phyloP scores from a whole-genome alignment of 768 basidiomycete species.

The Podaxis sp. region DNA sequence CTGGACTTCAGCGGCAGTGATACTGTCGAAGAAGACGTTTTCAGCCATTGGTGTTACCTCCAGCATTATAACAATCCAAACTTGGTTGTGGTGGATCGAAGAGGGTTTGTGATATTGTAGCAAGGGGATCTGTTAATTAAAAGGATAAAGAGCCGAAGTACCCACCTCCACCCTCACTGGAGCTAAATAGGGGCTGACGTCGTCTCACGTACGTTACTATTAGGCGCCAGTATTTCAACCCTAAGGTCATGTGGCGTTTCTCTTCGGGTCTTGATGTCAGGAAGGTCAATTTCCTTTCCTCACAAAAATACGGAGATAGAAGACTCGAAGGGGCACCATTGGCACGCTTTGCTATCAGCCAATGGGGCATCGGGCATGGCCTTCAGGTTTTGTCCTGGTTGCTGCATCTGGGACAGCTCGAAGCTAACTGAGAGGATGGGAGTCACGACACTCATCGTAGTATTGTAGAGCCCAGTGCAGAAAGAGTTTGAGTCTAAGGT shows the following conservation, averaged over 20 bases:
- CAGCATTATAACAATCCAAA: background rate
- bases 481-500: no score
- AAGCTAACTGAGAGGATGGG: no score
- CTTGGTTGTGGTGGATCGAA: background rate
- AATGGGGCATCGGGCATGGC: no score
- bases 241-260: slow-evolving; percentile 1
- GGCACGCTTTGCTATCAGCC: no score
- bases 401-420: no score
- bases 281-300: background rate
- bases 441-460: no score
- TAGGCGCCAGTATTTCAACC: background rate
- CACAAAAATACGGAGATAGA: background rate
- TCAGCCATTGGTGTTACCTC: slow-evolving; percentile 1
- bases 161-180: background rate
- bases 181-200: background rate
- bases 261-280: slow-evolving; percentile 1
- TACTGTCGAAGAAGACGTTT: slow-evolving; percentile 37
- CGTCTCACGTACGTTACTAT: slow-evolving; percentile 10
- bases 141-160: background rate
- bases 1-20: slow-evolving; percentile 39
- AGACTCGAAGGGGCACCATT: background rate
- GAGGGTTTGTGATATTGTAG: background rate
- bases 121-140: background rate
- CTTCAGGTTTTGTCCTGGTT: no score
- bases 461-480: no score